These are phyloP conservation scores for Blepharisma stoltei DNA, from an alignment of 73 alveolate genomes.

Conservation along the genomic window DNA sequence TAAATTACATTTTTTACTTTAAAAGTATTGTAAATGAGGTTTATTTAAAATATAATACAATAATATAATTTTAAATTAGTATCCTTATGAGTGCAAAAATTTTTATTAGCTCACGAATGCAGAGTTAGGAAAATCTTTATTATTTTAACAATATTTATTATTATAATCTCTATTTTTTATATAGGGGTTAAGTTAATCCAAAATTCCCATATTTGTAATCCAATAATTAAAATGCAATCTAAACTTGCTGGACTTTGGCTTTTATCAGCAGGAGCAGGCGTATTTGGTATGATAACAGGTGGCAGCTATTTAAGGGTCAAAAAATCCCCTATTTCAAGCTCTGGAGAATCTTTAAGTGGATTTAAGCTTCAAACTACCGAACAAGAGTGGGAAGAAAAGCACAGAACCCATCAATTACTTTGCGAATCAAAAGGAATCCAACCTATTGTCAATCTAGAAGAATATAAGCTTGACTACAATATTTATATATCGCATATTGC, in stretches of 20 bases:
- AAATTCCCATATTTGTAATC: no score
- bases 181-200: no score
- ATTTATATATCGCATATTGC: conserved; percentile 81
- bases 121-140: no score
- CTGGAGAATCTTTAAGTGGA: conserved; percentile 72
- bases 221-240: conserved; percentile 5
- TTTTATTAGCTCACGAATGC: no score
- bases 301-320: conserved; percentile 89
- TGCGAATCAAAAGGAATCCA: conserved; percentile 70
- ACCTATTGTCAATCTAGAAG: conserved; percentile 54
- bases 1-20: no score
- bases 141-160: no score
- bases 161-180: no score
- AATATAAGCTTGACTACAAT: conserved; percentile 65
- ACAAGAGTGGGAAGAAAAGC: conserved; percentile 84
- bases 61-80: no score
- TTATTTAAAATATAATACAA: no score
- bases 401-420: conserved; percentile 59
- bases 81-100: no score
- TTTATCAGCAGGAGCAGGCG: conserved; percentile 70
- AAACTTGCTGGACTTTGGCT: conserved; percentile 77
- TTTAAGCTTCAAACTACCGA: conserved; percentile 56
- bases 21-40: no score
- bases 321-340: conserved; percentile 84
- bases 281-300: conserved; percentile 59